Conservation (phyloP, 441 rosid species). For the Breynia disticha region DNA sequence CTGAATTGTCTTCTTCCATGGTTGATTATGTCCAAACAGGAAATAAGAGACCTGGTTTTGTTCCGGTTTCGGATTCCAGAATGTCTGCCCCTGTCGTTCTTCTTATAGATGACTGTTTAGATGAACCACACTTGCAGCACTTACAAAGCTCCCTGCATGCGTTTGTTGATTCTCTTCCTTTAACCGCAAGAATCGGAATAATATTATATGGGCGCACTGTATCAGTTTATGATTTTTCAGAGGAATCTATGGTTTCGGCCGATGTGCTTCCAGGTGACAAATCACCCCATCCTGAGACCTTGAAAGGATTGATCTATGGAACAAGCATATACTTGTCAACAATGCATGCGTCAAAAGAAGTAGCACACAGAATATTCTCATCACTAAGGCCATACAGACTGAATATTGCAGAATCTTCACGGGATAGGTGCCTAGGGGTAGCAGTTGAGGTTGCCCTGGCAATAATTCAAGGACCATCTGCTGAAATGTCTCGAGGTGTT, state of each 20-base stretch:
- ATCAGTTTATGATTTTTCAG: conserved; percentile 86
- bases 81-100: conserved; percentile 79
- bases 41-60: conserved; percentile 71
- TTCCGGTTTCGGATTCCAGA: conserved; percentile 84
- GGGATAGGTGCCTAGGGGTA: conserved; percentile 86
- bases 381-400: conserved; percentile 74
- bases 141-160: conserved; percentile 95
- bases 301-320: conserved; percentile 83
- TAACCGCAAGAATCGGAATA: conserved; percentile 74
- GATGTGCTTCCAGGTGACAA: conserved; percentile 91
- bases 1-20: conserved; percentile 64
- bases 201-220: conserved; percentile 74
- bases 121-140: conserved; percentile 91
- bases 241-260: conserved; percentile 83
- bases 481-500: conserved; percentile 75
- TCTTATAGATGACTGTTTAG: conserved; percentile 89
- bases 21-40: conserved; percentile 87
- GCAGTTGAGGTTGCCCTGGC: conserved; percentile 92
- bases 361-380: conserved; percentile 82
- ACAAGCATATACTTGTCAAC: conserved; percentile 90
- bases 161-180: conserved; percentile 73
- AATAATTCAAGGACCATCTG: conserved; percentile 84
- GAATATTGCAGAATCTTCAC: conserved; percentile 66
- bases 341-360: conserved; percentile 88
- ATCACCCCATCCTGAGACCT: conserved; percentile 63